phyloP scores from a whole-genome alignment of 768 basidiomycete genomes.

The Tylopilus felleus region DNA sequence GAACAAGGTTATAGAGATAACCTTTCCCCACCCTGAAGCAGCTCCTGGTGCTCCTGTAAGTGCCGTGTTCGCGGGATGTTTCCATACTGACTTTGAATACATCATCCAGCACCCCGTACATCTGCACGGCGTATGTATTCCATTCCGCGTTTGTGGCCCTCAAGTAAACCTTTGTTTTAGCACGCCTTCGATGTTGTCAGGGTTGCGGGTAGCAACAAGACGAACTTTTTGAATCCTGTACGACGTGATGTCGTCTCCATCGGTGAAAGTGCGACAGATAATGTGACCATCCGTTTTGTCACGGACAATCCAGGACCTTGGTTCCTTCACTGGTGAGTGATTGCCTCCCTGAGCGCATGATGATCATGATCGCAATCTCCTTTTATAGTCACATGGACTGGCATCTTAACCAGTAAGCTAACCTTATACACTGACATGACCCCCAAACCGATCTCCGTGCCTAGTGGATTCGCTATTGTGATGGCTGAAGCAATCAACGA shows the following conservation, averaged over 20 bases:
- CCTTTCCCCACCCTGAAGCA: conserved; percentile 34
- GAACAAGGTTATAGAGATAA: conserved; percentile 46
- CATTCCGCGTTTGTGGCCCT: too few species aligned
- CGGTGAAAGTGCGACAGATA: conserved; percentile 30
- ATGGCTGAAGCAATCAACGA: conserved; percentile 22
- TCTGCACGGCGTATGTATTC: conserved; percentile 36
- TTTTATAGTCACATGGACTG: background rate
- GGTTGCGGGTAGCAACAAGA: conserved; percentile 22
- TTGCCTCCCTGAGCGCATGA: background rate
- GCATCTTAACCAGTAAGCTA: background rate
- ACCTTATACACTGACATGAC: background rate
- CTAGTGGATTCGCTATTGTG: conserved; percentile 14
- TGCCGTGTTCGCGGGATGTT: background rate
- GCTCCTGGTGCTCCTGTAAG: conserved; percentile 30
- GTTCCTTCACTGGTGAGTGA: conserved; percentile 7
- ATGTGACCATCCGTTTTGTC: conserved; percentile 54
- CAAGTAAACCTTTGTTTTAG: conserved; percentile 9
- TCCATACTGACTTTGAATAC: background rate
- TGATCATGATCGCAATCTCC: background rate
- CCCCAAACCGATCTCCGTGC: background rate
- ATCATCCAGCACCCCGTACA: conserved; percentile 34
- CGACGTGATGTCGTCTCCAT: conserved; percentile 31
- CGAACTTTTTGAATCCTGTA: conserved; percentile 37
- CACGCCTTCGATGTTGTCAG: conserved; percentile 37
- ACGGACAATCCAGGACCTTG: conserved; percentile 38